These are phyloP conservation scores for Phaffomyces antillensis DNA, from an alignment of 805 yeast species.

Conservation along the genomic window DNA sequence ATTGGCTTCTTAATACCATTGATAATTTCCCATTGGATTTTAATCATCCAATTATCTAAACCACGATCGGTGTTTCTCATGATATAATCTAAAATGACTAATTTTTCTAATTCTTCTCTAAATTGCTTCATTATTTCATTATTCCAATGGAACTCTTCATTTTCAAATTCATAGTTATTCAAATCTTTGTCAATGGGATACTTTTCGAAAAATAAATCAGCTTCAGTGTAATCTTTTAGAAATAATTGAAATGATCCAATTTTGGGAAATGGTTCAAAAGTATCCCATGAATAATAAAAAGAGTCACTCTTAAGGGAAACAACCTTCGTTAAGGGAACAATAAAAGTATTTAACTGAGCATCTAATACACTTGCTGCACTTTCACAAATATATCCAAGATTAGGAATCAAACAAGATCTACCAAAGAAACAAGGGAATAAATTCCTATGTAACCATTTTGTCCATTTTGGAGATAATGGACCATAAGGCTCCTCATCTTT, in stretches of 20 bases:
- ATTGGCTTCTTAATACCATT: conserved; percentile 27
- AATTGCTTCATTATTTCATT: conserved; percentile 40
- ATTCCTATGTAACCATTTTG: conserved; percentile 70
- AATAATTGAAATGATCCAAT: conserved; percentile 65
- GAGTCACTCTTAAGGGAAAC: conserved; percentile 27
- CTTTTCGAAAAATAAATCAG: conserved; percentile 47
- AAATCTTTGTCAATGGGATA: conserved; percentile 31
- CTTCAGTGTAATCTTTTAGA: conserved; percentile 49
- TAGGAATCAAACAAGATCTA: conserved; percentile 63
- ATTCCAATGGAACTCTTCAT: conserved; percentile 45
- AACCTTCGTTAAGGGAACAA: conserved; percentile 63
- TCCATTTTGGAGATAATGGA: conserved; percentile 71
- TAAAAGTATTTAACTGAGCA: conserved; percentile 45
- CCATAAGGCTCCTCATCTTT: conserved; percentile 81
- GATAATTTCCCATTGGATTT: conserved; percentile 36
- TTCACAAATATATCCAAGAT: conserved; percentile 65
- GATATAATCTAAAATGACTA: conserved; percentile 63
- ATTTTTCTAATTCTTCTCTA: conserved; percentile 55
- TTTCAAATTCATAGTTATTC: conserved; percentile 2
- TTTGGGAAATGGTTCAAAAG: conserved; percentile 30
- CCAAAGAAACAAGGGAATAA: conserved; percentile 76
- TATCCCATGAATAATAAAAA: conserved; percentile 45
- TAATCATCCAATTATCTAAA: conserved; percentile 73
- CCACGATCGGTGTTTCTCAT: conserved; percentile 74
- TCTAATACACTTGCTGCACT: conserved; percentile 67